phyloP scores from a whole-genome alignment of 2,329 filamentous ascomycete genomes.

The Septoria linicola region DNA sequence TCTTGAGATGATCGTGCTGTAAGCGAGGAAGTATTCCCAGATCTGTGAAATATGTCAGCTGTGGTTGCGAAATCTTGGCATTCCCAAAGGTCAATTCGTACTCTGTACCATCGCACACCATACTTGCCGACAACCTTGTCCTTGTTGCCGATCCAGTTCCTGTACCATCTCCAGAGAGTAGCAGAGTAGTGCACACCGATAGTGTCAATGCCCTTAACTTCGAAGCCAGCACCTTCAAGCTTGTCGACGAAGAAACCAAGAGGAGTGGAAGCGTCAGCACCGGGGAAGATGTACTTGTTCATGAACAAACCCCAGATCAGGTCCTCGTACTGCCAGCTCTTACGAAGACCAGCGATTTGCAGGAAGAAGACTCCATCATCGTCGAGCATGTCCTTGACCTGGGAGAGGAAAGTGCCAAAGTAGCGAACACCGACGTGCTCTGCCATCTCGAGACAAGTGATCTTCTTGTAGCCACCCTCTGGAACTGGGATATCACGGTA shows the following conservation, averaged over 20 bases:
- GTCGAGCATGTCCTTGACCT: constrained; percentile 93
- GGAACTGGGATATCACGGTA: constrained; percentile 90
- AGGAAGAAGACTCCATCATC: constrained; percentile 96
- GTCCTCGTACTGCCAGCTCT: constrained; percentile 97
- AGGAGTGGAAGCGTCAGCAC: constrained; percentile 91
- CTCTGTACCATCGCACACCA: constrained; percentile 90
- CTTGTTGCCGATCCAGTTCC: constrained; percentile 93
- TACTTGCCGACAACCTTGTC: constrained; percentile 95
- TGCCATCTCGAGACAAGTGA: constrained; percentile 96
- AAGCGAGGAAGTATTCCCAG: constrained; percentile 89
- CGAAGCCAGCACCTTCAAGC: constrained; percentile 82
- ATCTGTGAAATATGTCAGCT: constrained; percentile 53
- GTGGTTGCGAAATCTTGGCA: constrained; percentile 7
- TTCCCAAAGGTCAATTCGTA: constrained; percentile 49
- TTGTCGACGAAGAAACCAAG: constrained; percentile 82
- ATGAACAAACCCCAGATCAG: constrained; percentile 98
- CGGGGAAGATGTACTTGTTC: constrained; percentile 99
- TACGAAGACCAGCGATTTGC: constrained; percentile 90
- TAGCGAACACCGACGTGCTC: constrained; percentile 97
- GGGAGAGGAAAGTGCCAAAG: constrained; percentile 74
- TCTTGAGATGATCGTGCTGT: constrained; percentile 77
- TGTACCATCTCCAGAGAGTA: constrained; percentile 96
- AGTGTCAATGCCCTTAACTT: constrained; percentile 89
- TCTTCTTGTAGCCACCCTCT: constrained; percentile 78
- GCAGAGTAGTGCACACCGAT: constrained; percentile 96